These are phyloP conservation scores for Colletotrichum sojae DNA, from an alignment of 2,329 filamentous ascomycete genomes.

Conservation along the genomic window DNA sequence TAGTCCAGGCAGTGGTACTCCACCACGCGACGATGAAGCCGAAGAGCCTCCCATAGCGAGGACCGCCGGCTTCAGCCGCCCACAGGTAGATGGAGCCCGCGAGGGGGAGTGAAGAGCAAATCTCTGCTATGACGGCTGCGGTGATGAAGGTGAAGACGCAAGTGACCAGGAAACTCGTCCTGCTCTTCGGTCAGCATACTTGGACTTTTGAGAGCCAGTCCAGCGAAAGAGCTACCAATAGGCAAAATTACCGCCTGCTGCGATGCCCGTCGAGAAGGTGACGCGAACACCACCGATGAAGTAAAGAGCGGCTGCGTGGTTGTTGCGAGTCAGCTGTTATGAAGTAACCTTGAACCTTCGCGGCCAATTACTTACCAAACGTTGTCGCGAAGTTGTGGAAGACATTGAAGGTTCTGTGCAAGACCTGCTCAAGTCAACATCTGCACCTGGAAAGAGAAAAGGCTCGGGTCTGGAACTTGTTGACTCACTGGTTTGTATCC, in stretches of 20 bases:
- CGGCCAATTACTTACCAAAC: slow-evolving; percentile 59
- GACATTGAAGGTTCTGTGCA: slow-evolving; percentile 69
- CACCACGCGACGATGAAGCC: slow-evolving; percentile 76
- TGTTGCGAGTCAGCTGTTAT: slow-evolving; percentile 56
- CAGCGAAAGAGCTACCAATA: slow-evolving; percentile 62
- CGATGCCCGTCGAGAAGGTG: slow-evolving; percentile 74
- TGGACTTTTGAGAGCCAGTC: no score
- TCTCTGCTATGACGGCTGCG: slow-evolving; percentile 71
- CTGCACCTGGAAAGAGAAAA: background rate
- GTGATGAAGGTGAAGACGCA: slow-evolving; percentile 74
- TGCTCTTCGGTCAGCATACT: slow-evolving; percentile 43
- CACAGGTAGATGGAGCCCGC: slow-evolving; percentile 73
- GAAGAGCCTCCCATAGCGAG: slow-evolving; percentile 67
- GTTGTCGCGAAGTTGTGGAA: slow-evolving; percentile 73
- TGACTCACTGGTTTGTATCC: slow-evolving; percentile 34
- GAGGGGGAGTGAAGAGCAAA: slow-evolving; percentile 71
- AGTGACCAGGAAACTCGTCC: slow-evolving; percentile 73
- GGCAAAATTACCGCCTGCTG: slow-evolving; percentile 71
- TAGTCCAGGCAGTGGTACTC: slow-evolving; percentile 75
- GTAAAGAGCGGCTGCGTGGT: slow-evolving; percentile 58
- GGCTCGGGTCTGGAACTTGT: background rate
- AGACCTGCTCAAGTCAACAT: slow-evolving; percentile 55
- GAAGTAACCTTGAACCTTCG: background rate
- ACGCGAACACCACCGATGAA: slow-evolving; percentile 73
- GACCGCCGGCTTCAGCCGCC: slow-evolving; percentile 72